These are phyloP conservation scores for Protomyces macrosporus DNA, from an alignment of 1,139 yeast genomes.

Conservation along the genomic window DNA sequence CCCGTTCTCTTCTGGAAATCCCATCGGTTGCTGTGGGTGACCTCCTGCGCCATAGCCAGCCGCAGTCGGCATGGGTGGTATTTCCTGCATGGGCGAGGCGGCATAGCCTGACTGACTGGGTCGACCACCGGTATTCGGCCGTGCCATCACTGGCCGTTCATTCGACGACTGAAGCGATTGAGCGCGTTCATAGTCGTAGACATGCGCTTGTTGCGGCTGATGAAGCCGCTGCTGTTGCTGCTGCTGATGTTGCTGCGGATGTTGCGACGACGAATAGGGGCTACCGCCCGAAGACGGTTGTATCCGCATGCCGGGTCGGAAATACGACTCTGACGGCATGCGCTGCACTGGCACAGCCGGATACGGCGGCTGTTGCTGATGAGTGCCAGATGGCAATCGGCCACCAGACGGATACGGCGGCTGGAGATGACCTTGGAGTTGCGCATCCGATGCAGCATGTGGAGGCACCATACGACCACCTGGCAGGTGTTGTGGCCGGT, in stretches of 20 bases:
- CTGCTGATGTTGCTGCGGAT: neutral
- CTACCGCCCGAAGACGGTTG: neutral
- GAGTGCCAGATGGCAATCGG: neutral
- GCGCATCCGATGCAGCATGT: neutral
- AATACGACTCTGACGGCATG: slow-evolving; percentile 16
- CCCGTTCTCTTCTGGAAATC: neutral
- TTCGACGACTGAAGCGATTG: slow-evolving; percentile 10
- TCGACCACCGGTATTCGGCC: slow-evolving; percentile 2
- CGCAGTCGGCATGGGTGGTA: neutral
- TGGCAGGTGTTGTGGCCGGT: neutral
- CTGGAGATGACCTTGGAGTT: too few species aligned
- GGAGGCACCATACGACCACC: neutral
- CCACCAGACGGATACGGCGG: neutral
- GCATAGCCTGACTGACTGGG: neutral
- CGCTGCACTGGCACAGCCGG: neutral
- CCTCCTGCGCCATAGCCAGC: neutral
- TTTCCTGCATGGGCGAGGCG: neutral
- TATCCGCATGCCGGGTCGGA: neutral
- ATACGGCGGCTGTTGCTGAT: neutral
- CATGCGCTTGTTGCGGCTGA: neutral
- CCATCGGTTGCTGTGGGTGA: neutral
- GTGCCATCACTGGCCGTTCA: neutral
- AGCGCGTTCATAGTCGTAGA: slow-evolving; percentile 16
- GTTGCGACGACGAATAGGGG: too few species aligned
- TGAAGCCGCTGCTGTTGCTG: too few species aligned